These are phyloP conservation scores for Populus davidiana DNA, from an alignment of 345 rosid species.

Conservation along the genomic window DNA sequence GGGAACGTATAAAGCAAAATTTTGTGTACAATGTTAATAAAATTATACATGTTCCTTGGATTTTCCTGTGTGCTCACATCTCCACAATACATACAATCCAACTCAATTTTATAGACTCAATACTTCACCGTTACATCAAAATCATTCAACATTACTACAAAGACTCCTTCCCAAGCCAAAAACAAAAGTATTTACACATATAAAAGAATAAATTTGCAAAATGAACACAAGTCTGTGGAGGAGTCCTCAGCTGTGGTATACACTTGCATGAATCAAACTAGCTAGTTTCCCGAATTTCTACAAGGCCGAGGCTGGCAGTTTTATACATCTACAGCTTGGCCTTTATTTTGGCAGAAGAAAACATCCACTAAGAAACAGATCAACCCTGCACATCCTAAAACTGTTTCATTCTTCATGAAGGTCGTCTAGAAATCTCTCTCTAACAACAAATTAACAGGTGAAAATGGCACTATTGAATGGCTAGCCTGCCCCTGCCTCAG, in stretches of 20 bases:
- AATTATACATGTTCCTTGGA: no score
- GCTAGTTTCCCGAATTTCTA: neutral
- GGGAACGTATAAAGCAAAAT: no score
- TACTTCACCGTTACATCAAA: neutral
- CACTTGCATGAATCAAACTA: neutral
- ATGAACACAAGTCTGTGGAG: neutral
- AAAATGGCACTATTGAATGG: neutral
- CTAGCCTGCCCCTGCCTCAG: conserved; percentile 6
- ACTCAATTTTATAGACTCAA: neutral
- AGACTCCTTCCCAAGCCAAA: neutral
- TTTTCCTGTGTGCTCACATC: no score
- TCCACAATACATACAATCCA: no score
- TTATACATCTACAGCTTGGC: neutral
- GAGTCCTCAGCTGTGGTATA: neutral
- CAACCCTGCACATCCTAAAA: conserved; percentile 5
- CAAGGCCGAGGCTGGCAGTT: neutral
- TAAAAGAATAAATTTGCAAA: neutral
- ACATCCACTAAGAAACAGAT: neutral
- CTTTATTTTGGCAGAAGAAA: neutral
- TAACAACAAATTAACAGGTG: neutral
- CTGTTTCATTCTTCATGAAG: neutral
- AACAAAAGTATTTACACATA: neutral
- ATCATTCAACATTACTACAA: neutral
- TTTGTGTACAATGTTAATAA: no score
- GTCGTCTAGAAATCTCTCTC: neutral